Conservation (phyloP, 2,329 filamentous ascomycete genomes). For the Phyllosticta ampelicida region DNA sequence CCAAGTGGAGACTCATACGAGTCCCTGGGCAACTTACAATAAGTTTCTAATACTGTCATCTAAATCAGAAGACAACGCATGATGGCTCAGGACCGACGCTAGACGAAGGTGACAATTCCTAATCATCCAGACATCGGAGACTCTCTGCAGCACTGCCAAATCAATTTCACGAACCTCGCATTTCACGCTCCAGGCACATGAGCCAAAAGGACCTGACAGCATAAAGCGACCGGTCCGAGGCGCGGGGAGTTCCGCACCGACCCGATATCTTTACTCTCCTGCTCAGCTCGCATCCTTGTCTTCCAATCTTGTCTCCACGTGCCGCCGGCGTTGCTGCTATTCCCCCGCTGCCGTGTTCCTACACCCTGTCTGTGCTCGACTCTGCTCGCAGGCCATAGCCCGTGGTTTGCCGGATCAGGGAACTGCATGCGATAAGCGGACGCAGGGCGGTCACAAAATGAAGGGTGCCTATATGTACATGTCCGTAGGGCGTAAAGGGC, state of each 20-base stretch:
- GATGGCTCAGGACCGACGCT: background rate
- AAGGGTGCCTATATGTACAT: background rate
- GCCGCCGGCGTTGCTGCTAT: no score
- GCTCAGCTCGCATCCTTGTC: background rate
- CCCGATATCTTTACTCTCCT: background rate
- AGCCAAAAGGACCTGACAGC: background rate
- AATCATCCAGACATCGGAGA: background rate
- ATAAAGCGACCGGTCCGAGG: background rate
- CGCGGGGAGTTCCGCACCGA: background rate
- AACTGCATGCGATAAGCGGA: background rate
- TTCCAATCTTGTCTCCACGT: no score
- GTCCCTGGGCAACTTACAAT: background rate
- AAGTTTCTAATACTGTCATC: background rate
- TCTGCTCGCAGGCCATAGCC: background rate
- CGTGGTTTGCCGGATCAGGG: background rate
- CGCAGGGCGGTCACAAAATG: background rate
- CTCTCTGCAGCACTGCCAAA: background rate
- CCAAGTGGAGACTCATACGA: background rate
- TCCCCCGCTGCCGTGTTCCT: background rate
- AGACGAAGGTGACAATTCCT: background rate
- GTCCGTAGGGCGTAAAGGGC: background rate
- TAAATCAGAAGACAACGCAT: background rate
- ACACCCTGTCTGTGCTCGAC: background rate
- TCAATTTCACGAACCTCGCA: background rate
- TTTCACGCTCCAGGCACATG: background rate